Evolutionary conservation across 2,329 filamentous ascomycete species (phyloP).

Genomic region (Chaetoscypha palmicola): DNA sequence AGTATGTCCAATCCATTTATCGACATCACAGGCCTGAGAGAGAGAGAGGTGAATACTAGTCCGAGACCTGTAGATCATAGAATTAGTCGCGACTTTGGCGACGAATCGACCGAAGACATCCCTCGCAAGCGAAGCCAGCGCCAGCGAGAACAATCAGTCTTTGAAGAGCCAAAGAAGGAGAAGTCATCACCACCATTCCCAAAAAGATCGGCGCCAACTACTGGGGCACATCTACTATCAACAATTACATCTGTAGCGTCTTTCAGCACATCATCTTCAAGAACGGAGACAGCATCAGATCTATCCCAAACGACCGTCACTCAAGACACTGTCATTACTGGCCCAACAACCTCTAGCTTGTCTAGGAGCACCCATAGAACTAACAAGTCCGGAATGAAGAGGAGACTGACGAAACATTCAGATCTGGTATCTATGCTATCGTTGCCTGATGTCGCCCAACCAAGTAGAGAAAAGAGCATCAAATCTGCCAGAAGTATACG

Average conservation of each 20-base stretch:
- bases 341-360: constrained; percentile 19
- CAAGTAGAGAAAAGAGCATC: constrained; percentile 59
- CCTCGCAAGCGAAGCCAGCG: constrained; percentile 10
- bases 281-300: constrained; percentile 21
- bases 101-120: constrained; percentile 9
- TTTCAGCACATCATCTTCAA: constrained; percentile 11
- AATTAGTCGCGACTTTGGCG: constrained; percentile 6
- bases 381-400: constrained; percentile 37
- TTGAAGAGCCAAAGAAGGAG: constrained; percentile 12
- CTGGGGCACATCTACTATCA: constrained; percentile 25
- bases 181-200: constrained; percentile 15
- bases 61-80: constrained; percentile 8
- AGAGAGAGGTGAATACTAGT: constrained; percentile 16
- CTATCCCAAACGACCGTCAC: constrained; percentile 36
- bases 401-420: constrained; percentile 81
- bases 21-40: constrained; percentile 20
- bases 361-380: constrained; percentile 29
- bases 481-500: constrained; percentile 73
- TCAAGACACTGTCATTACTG: constrained; percentile 28
- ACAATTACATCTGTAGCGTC: constrained; percentile 25
- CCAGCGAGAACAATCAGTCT: constrained; percentile 6
- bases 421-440: constrained; percentile 93
- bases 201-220: constrained; percentile 18
- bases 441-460: constrained; percentile 49
- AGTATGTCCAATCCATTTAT: constrained; percentile 18